Evolutionary conservation across 2,329 filamentous ascomycete genomes (phyloP), one percentile per base, ranked within the genome.

Genomic region (Penicillium sp.): DNA sequence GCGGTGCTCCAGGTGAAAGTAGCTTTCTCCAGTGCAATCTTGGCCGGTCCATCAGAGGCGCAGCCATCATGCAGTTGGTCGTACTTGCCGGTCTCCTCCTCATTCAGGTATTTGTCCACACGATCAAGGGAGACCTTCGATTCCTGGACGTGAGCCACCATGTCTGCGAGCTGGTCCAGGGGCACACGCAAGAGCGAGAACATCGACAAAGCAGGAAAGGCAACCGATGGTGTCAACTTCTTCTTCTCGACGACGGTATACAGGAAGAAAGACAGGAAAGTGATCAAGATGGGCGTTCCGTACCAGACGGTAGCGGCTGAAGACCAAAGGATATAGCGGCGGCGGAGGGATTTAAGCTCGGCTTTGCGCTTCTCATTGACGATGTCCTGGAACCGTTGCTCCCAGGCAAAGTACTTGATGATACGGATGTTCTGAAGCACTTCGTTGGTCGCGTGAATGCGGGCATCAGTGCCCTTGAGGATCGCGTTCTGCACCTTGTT

Each of bases 331-430:
- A 95, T 83, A 72, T 95, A 98, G 52, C 92, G 83, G 33, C 81
- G 81, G 49, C 90, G 85, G 47, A 98, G 72, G 28, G 89, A 83
- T 60, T 81, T 83, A 44, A 98, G 78, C 69, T 98, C 93, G 3
- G 77, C 77, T 38, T 78, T 78, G 54, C 93, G 84, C 74, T 95
- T 96, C 68, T 96, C 92, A 53, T 95, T 87, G 29, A 98, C 89
- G 47, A 89, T 83, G 20, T 82, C 81, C 49, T 88, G 82, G 67
- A 96, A 98, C 2, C 92, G 87, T 61, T 90, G 84, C 69, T 98
- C 93, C 93, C 93, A 98, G 0, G 93, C 92, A 67, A 98, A 98
- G 71, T 93, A 98, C 68, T 98, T 98, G 81, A 98, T 97, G 67
- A 98, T 96, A 44, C 93, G 84, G 58, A 98, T 97, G 63, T 97